Evolutionary conservation across 78 protist genomes (phyloP).

Genomic region (Dictyostelium intermedium): DNA sequence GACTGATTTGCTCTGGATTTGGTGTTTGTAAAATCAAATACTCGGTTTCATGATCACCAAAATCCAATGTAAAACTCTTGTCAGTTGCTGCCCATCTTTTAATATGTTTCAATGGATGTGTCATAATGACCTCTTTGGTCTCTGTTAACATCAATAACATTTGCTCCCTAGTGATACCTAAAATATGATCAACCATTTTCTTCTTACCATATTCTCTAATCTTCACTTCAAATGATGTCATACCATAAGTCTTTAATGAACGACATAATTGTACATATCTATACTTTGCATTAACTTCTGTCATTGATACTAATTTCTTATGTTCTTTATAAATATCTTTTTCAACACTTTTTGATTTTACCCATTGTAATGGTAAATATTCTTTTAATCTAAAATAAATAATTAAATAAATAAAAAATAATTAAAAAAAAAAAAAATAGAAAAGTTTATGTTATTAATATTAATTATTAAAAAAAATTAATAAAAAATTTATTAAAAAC

Average conservation of each 20-base stretch:
- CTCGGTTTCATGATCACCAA: conserved; percentile 86
- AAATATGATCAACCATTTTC: conserved; percentile 45
- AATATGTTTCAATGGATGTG: conserved; percentile 76
- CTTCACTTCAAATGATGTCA: conserved; percentile 59
- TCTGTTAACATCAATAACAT: conserved; percentile 59
- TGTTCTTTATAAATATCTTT: conserved; percentile 75
- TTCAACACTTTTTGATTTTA: conserved; percentile 58
- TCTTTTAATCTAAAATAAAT: conserved; percentile 67
- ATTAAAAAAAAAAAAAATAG: not conserved
- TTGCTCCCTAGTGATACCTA: conserved; percentile 82
- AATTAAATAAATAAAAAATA: too few species aligned
- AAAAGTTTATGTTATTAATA: too few species aligned
- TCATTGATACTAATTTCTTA: conserved; percentile 65
- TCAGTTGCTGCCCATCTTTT: conserved; percentile 85
- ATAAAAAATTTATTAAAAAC: not conserved
- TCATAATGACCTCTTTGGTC: conserved; percentile 64
- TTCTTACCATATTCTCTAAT: conserved; percentile 4
- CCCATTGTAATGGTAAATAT: conserved; percentile 72
- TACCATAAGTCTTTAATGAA: conserved; percentile 85
- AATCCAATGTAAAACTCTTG: conserved; percentile 78
- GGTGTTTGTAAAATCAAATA: conserved; percentile 46
- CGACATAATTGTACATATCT: conserved; percentile 84
- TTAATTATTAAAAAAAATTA: not conserved
- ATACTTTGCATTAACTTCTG: conserved; percentile 82
- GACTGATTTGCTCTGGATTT: conserved; percentile 68